Conservation (phyloP, 768 basidiomycete genomes). For the Boletus sp. region DNA sequence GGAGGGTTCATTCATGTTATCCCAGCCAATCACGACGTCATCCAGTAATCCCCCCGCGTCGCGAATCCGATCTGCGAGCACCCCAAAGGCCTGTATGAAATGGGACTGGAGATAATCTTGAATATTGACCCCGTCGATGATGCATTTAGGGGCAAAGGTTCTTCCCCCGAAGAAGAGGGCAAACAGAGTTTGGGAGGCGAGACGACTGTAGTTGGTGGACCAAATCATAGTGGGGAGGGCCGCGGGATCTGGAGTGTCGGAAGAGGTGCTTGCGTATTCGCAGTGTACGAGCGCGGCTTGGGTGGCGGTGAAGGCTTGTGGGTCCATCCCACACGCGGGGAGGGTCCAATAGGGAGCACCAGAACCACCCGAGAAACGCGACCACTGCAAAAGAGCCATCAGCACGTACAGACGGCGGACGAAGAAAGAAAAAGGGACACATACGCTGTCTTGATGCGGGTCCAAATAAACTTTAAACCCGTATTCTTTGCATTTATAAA, state of each 20-base stretch:
- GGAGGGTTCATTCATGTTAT: slow-evolving; percentile 91
- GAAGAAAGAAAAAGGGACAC: slow-evolving; percentile 33
- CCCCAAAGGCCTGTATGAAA: slow-evolving; percentile 71
- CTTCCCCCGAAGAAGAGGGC: slow-evolving; percentile 93
- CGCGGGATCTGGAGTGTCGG: slow-evolving; percentile 61
- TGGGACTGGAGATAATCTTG: slow-evolving; percentile 84
- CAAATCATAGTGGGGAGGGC: slow-evolving; percentile 92
- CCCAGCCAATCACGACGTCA: slow-evolving; percentile 93
- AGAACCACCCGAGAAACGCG: slow-evolving; percentile 90
- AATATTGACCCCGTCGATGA: slow-evolving; percentile 88
- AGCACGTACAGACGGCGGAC: not conserved
- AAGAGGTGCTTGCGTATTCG: slow-evolving; percentile 63
- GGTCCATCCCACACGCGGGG: slow-evolving; percentile 85
- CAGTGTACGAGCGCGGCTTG: slow-evolving; percentile 83
- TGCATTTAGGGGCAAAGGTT: slow-evolving; percentile 85
- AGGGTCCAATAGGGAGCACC: slow-evolving; percentile 96
- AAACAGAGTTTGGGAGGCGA: slow-evolving; percentile 85
- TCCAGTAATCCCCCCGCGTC: slow-evolving; percentile 78
- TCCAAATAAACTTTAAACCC: slow-evolving; percentile 93
- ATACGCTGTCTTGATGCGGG: slow-evolving; percentile 91
- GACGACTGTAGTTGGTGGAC: slow-evolving; percentile 92
- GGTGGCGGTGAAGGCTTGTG: slow-evolving; percentile 79
- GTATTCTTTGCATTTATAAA: slow-evolving; percentile 88
- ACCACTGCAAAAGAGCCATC: slow-evolving; percentile 58
- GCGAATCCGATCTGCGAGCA: slow-evolving; percentile 69